phyloP scores from a whole-genome alignment of 2,329 filamentous ascomycete genomes.

The Xylariaceae sp. region DNA sequence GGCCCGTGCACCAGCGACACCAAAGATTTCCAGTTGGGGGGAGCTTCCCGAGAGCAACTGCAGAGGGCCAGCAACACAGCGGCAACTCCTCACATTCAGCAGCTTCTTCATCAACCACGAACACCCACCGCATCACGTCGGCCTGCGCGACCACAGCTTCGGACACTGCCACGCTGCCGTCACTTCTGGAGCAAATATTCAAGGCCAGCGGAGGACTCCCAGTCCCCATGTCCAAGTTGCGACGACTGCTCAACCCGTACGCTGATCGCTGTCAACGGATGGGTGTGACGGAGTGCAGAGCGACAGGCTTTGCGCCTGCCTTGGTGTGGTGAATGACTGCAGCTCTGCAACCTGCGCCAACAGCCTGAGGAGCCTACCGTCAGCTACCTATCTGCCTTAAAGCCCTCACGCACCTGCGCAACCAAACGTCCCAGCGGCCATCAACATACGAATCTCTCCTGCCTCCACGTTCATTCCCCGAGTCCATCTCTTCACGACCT shows the following conservation, averaged over 20 bases:
- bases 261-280: conserved; percentile 39
- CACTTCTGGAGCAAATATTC: no score
- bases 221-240: no score
- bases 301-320: conserved; percentile 49
- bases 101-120: no score
- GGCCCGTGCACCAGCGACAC: conserved; percentile 10
- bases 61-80: no score
- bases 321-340: conserved; percentile 28
- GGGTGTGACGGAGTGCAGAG: conserved; percentile 43
- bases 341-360: background rate
- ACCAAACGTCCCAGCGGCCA: no score
- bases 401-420: no score
- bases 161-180: no score
- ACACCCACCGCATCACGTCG: no score
- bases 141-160: no score
- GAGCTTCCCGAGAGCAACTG: conserved; percentile 13
- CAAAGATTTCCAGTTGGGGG: conserved; percentile 27
- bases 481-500: background rate
- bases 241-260: background rate
- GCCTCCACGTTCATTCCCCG: background rate
- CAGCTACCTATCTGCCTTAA: background rate
- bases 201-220: no score
- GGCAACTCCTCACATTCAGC: no score
- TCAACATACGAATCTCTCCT: background rate
- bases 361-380: background rate